Conservation (phyloP, 495 filamentous ascomycete genomes). For the Physcia stellaris region DNA sequence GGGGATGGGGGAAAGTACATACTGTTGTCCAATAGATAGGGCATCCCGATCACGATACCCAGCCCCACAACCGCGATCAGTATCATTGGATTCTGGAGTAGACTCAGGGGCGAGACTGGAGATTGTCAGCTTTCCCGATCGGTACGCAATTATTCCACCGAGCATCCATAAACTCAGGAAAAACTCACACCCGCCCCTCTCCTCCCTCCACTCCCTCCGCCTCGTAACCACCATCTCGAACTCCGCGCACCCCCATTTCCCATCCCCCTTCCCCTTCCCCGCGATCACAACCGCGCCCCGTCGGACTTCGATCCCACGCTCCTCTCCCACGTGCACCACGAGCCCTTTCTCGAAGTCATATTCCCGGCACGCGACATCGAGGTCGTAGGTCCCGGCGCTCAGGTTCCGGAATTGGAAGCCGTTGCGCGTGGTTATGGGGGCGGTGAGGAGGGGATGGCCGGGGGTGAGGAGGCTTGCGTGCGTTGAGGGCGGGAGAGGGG, state of each 20-base stretch:
- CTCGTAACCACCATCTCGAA: constrained; percentile 50
- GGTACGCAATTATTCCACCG: constrained; percentile 1
- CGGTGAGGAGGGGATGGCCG: neutral
- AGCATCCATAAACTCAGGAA: constrained; percentile 3
- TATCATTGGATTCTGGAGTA: constrained; percentile 92
- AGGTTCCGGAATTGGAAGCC: constrained; percentile 2
- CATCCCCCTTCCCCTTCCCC: constrained; percentile 80
- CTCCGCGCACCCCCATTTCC: constrained; percentile 31
- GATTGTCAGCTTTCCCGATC: neutral
- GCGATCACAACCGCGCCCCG: constrained; percentile 70
- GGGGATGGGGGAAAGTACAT: constrained; percentile 26
- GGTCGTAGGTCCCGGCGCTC: constrained; percentile 43
- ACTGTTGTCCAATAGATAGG: constrained; percentile 93
- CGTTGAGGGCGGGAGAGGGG: constrained; percentile 3
- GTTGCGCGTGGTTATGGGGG: constrained; percentile 1
- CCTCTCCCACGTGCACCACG: constrained; percentile 42
- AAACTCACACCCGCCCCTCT: constrained; percentile 57
- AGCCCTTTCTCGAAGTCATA: constrained; percentile 50
- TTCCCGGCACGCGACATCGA: constrained; percentile 60
- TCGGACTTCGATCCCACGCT: constrained; percentile 32
- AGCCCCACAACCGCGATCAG: constrained; percentile 71
- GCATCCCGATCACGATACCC: constrained; percentile 74
- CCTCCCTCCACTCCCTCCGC: constrained; percentile 57
- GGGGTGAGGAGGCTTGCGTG: neutral
- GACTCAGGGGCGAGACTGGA: constrained; percentile 44